Base-by-base conservation (phyloP, 208 protist genomes). In the Crithidia brevicula region DNA sequence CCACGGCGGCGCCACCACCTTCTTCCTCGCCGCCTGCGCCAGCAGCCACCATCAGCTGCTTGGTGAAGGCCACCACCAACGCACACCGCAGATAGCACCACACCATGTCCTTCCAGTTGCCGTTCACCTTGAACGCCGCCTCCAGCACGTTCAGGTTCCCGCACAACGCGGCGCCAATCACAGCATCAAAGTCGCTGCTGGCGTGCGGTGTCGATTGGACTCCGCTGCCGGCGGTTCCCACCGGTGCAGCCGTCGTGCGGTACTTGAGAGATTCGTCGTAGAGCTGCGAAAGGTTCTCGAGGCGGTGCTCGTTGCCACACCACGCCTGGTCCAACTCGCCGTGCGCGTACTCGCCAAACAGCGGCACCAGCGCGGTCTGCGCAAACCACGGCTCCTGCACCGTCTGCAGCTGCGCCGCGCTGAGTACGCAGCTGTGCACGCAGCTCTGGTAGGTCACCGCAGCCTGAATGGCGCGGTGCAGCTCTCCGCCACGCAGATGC, bases 301-400 rank as follows among this genome's bases (percentile, higher is more conserved):
- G 73, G 27, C 90, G 84, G 51, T 82, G 77, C 42, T 89, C 77
- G 67, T 95, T 95, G 56, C 84, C 83, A 15, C 68, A 77, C 85
- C 86, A 92, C 15, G 61, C 59, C 59, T 74, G 61, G 28, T 82
- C 74, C 45, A 89, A 47, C 57, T 89, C 79, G 18, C 87, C 81
- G 54, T 88, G 77, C n/a, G 74, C 85, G 77, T 95, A 95, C 77
- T 95, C 90, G 23, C 87, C 87, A 57, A 95, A 95, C 13, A 95
- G 77, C 10, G 90, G 87, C 42, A 91, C 85, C 13, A 85, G 30
- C 2, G 65, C 67, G 8, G 90, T 92, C 18, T 74, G 54, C 45
- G 73, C 52, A 53, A 82, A 76, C 87, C 90, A 95, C 59, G 82
- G 68, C 74, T 95, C 90, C 42, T 36, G 52, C 62, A 89, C 87